A percentile compares a stretch with the other conserved stretches of the same genome.
Conservation (phyloP, 202 grass and related monocot genomes). For the Schoenoplectus triqueter region DNA sequence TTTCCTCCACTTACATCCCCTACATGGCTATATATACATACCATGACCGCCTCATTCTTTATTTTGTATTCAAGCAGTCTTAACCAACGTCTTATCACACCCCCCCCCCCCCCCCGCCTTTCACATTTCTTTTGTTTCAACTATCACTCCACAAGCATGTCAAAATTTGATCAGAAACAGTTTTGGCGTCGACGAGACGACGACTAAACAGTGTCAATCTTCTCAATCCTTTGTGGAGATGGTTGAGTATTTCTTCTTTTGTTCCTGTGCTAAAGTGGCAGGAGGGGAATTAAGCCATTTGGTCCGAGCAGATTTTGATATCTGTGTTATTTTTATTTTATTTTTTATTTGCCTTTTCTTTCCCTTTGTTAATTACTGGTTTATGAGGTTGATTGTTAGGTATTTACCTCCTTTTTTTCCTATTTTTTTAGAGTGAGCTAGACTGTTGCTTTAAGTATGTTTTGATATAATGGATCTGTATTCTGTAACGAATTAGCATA, state of each 20-base stretch:
- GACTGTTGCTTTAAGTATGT: neutral
- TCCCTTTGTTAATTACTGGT: neutral
- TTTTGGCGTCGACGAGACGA: neutral
- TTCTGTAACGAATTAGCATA: neutral
- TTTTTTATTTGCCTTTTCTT: neutral
- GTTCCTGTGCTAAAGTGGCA: neutral
- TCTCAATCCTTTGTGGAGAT: neutral
- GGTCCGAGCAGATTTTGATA: slow-evolving; percentile 25
- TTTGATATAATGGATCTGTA: slow-evolving; percentile 9
- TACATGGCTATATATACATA: neutral
- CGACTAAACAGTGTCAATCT: neutral
- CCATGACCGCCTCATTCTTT: neutral
- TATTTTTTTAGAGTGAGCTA: neutral
- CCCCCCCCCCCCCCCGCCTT: neutral
- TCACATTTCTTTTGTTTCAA: neutral
- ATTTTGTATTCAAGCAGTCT: slow-evolving; percentile 3
- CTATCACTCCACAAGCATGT: slow-evolving; percentile 16
- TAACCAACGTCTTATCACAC: neutral
- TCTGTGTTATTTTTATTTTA: neutral
- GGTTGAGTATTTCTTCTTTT: neutral
- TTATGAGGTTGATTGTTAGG: neutral
- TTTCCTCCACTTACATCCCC: neutral
- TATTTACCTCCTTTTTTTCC: neutral
- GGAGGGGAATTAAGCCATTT: slow-evolving; percentile 21
- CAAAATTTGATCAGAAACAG: neutral